Percentiles rank a stretch among this genome's conserved stretches.
These are phyloP conservation scores for Bromus sterilis DNA, from an alignment of 176 grass and related monocot genomes.

Conservation along the genomic window DNA sequence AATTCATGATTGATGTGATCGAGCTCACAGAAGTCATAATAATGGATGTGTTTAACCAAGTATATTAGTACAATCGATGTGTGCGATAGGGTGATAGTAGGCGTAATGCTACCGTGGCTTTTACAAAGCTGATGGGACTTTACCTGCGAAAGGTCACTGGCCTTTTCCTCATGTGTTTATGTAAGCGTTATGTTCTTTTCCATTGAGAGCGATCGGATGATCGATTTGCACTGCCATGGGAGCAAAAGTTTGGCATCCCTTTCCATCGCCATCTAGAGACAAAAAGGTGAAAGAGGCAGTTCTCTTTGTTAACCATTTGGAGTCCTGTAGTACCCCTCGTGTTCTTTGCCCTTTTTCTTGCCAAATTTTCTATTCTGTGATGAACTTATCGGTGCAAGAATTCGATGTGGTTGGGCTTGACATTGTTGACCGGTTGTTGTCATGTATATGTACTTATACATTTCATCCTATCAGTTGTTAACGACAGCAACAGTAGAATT, in stretches of 20 bases:
- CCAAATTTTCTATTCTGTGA: neutral
- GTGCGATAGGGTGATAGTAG: neutral
- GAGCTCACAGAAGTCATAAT: neutral
- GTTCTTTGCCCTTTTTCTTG: neutral
- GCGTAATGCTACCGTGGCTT: neutral
- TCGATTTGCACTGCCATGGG: neutral
- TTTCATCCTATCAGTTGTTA: neutral
- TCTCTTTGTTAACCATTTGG: neutral
- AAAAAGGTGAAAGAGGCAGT: neutral
- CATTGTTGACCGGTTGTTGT: conserved; percentile 1
- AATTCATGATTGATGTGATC: no score
- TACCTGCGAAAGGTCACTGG: neutral
- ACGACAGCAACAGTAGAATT: neutral
- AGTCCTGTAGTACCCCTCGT: neutral
- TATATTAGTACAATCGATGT: neutral
- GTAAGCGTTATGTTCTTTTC: neutral
- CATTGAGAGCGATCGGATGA: neutral
- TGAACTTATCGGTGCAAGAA: neutral
- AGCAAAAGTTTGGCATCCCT: neutral
- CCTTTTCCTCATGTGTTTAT: neutral
- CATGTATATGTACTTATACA: neutral
- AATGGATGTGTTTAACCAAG: neutral
- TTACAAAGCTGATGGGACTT: neutral
- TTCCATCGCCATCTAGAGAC: neutral
- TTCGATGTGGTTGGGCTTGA: neutral